Percentiles rank a stretch among this genome's conserved stretches.
Evolutionary conservation across 2,329 filamentous ascomycete genomes (phyloP).

Genomic region (Hypoxylon rubiginosum): DNA sequence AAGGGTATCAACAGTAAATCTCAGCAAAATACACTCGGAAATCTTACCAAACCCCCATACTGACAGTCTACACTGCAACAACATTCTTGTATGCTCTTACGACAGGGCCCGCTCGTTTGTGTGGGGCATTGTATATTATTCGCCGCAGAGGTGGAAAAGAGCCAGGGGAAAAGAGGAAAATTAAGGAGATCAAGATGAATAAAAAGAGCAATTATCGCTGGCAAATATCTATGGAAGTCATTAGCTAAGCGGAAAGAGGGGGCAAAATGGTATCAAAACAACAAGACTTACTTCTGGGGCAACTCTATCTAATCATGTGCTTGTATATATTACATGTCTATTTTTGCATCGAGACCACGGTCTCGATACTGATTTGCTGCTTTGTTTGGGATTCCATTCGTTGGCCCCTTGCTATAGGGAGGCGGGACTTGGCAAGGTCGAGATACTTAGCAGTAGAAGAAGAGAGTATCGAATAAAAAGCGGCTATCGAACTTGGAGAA

Average conservation of each 20-base stretch:
- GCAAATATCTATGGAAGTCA: constrained; percentile 23
- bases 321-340: constrained; percentile 41
- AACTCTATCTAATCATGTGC: constrained; percentile 36
- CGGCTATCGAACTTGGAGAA: constrained; percentile 1
- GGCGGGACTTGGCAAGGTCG: neutral
- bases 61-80: constrained; percentile 36
- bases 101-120: constrained; percentile 1
- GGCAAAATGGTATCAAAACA: constrained; percentile 17
- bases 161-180: neutral
- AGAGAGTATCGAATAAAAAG: constrained; percentile 33
- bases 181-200: neutral
- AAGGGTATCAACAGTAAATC: constrained; percentile 54
- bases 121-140: constrained; percentile 29
- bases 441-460: constrained; percentile 28
- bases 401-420: constrained; percentile 15
- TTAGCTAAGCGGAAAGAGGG: constrained; percentile 22
- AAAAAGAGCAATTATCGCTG: constrained; percentile 3
- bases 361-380: constrained; percentile 12
- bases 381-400: constrained; percentile 16
- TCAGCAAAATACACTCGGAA: constrained; percentile 50
- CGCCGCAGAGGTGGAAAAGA: neutral
- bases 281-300: constrained; percentile 34
- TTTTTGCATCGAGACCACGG: constrained; percentile 18
- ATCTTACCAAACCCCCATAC: constrained; percentile 52
- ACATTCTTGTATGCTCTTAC: constrained; percentile 36